A percentile compares a stretch with the other conserved stretches of the same genome.
These are phyloP conservation scores for Colletotrichum sp. DNA, from an alignment of 2,329 filamentous ascomycete genomes.

Conservation along the genomic window DNA sequence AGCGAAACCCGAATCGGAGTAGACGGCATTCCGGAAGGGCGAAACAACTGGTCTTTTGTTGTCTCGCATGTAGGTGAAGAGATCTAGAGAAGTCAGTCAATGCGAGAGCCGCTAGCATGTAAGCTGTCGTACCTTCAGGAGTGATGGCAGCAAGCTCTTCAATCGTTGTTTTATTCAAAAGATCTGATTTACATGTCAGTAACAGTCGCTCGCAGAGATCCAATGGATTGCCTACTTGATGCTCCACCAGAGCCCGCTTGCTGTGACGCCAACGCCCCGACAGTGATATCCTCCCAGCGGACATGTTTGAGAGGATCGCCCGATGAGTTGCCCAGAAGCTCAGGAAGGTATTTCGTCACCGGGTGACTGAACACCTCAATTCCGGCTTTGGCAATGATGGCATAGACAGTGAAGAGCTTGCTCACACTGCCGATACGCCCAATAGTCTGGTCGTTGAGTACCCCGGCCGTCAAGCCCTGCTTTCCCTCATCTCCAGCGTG, in stretches of 20 bases:
- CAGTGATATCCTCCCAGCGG: conserved; percentile 25
- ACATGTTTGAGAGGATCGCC: conserved; percentile 1
- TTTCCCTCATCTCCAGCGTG: background rate
- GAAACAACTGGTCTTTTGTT: background rate
- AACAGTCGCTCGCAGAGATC: background rate
- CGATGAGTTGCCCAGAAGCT: conserved; percentile 20
- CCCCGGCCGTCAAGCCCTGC: background rate
- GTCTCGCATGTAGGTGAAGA: background rate
- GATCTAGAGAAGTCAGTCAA: background rate
- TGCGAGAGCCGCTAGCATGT: background rate
- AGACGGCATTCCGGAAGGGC: background rate
- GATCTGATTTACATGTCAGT: background rate
- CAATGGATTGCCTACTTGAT: background rate
- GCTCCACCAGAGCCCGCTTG: conserved; percentile 21
- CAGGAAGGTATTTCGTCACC: conserved; percentile 30
- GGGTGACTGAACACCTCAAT: conserved; percentile 25
- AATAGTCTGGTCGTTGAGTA: conserved; percentile 36
- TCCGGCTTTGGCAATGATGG: conserved; percentile 26
- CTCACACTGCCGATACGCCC: conserved; percentile 39
- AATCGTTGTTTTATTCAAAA: background rate
- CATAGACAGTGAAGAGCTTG: conserved; percentile 36
- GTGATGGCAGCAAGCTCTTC: background rate
- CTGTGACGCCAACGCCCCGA: conserved; percentile 26
- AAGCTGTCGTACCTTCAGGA: background rate
- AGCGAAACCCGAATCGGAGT: background rate